Evolutionary conservation across 2,329 filamentous ascomycete genomes (phyloP), one percentile per base, ranked within the genome.

Genomic region (Botryosphaeria dothidea): DNA sequence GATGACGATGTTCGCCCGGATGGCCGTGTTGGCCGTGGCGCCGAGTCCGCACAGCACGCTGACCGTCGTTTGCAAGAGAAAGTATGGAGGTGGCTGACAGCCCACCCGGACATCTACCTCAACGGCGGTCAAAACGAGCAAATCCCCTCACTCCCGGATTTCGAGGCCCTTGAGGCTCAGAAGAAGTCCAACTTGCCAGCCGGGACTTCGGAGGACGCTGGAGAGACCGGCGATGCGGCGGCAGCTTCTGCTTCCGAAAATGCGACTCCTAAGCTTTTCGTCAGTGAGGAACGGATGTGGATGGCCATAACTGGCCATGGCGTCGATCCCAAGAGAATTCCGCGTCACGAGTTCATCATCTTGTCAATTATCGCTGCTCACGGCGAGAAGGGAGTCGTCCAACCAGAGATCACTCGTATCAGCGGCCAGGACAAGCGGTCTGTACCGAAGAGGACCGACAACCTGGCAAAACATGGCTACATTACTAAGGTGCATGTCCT

Each of bases 371-470:
- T 90, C 67, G 86, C 85, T 6, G 80, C 82, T 9, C 78, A 78
- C 64, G 84, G 86, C 48, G 75, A 79, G 19, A 73, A 78, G 17
- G 87, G 87, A 5, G 84, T 90, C 49, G 72, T 84, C 2, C 87
- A 90, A 71, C 82, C 85, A 2, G 82, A 86, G 2, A 74, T 89
- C 41, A 80, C 81, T 45, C 77, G 74, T 61, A 69, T 84, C 23
- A 86, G 85, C 67, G 84, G 84, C 5, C 87, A 90, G 74, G 87
- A 90, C 72, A 89, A 89, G 71, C 81, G 87, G 51, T 90, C 87
- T 1, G 83, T 89, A 2, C 87, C 87, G 1, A 81, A 84, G 67
- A 80, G 87, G 43, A 90, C 87, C 3, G 84, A 88, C 67, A 74
- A 78, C 3, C 77, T 90, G 43, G 79, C 81, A 5, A 73, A 78